These are phyloP conservation scores for Histomonas meleagridis DNA, from an alignment of 208 protist genomes.

Conservation along the genomic window DNA sequence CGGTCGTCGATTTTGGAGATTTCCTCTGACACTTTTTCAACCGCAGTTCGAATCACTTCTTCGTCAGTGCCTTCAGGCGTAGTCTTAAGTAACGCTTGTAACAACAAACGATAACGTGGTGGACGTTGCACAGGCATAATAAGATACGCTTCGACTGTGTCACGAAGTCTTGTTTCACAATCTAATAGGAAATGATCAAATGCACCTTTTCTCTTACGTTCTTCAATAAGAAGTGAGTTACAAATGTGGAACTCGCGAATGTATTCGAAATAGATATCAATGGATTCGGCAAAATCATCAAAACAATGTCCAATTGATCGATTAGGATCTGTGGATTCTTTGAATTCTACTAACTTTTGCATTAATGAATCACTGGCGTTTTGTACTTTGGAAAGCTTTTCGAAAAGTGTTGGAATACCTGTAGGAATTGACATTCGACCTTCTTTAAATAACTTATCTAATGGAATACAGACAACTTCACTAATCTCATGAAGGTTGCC, in stretches of 20 bases:
- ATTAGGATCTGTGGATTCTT: background rate
- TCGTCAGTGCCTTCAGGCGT: background rate
- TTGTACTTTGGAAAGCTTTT: background rate
- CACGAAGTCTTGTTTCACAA: background rate
- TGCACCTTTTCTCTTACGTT: background rate
- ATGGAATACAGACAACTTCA: background rate
- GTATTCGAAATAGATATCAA: background rate
- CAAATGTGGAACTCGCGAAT: background rate
- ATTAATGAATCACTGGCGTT: background rate
- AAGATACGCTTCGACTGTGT: background rate
- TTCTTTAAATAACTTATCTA: background rate
- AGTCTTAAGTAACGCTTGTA: conserved; percentile 39
- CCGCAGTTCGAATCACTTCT: background rate
- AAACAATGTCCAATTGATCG: no score
- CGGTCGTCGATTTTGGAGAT: background rate
- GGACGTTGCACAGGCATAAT: conserved; percentile 40
- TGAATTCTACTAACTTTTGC: background rate
- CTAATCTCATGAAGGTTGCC: background rate
- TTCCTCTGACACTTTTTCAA: conserved; percentile 19
- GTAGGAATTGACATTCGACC: background rate
- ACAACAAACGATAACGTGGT: conserved; percentile 39
- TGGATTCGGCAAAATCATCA: background rate
- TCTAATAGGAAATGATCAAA: background rate
- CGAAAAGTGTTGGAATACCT: background rate
- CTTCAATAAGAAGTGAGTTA: background rate